Conservation (phyloP, 1,139 yeast genomes). For the Pneumocystis carinii region DNA sequence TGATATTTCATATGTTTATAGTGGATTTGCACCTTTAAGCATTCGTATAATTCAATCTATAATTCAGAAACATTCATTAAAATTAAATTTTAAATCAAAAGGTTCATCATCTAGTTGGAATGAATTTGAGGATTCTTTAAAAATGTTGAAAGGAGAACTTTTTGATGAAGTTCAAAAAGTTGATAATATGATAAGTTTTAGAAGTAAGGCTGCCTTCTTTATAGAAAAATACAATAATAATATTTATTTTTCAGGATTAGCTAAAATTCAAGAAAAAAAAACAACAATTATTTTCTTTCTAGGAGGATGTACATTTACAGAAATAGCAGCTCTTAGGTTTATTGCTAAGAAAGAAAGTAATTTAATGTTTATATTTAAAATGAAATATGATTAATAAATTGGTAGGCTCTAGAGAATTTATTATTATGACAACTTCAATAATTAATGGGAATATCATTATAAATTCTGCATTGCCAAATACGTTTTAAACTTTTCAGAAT, state of each 20-base stretch:
- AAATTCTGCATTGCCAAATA: not conserved
- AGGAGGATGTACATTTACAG: conserved; percentile 75
- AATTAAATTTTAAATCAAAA: conserved; percentile 11
- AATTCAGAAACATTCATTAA: conserved; percentile 21
- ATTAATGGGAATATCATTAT: not conserved
- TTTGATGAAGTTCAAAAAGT: conserved; percentile 21
- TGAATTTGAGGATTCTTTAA: conserved; percentile 23
- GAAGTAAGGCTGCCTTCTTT: not conserved
- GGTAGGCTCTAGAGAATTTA: not conserved
- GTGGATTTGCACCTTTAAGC: conserved; percentile 35
- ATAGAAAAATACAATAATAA: conserved; percentile 5
- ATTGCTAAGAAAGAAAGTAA: conserved; percentile 27
- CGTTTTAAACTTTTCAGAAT: not conserved
- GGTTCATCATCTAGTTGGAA: conserved; percentile 14
- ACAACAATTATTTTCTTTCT: conserved; percentile 38
- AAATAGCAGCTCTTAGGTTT: conserved; percentile 48
- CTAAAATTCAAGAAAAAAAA: conserved; percentile 18
- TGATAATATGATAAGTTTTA: not conserved
- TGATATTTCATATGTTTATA: conserved; percentile 27
- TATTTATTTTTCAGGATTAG: not conserved
- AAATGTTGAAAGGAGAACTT: conserved; percentile 24
- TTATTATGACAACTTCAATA: not conserved
- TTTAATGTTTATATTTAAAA: not conserved
- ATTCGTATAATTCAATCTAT: conserved; percentile 30
- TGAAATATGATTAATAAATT: not conserved